Conservation (phyloP, 768 basidiomycete species). For the Trametes cubensis region DNA sequence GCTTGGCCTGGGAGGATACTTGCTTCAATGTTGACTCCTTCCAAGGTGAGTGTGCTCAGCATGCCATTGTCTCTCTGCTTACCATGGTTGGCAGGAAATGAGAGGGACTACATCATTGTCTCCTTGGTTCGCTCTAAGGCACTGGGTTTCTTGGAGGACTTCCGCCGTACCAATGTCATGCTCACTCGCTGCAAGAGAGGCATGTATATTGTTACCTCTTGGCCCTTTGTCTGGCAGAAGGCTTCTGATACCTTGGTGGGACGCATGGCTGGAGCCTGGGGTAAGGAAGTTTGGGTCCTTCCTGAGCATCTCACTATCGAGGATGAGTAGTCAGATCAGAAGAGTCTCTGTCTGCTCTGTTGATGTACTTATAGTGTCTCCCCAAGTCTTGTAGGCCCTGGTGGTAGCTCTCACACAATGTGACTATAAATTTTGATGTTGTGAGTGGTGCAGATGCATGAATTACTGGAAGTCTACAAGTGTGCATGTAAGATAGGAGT, state of each 20-base stretch:
- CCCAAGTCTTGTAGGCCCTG: too few species aligned
- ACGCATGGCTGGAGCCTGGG: constrained; percentile 38
- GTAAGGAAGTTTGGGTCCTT: constrained; percentile 41
- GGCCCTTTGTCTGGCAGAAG: constrained; percentile 55
- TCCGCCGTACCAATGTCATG: constrained; percentile 84
- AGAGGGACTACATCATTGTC: constrained; percentile 75
- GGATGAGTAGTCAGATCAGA: constrained; percentile 21
- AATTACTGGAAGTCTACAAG: constrained; percentile 14
- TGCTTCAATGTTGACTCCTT: constrained; percentile 81
- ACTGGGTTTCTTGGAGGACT: constrained; percentile 68
- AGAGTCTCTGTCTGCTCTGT: too few species aligned
- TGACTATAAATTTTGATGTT: not conserved
- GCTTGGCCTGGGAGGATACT: constrained; percentile 64
- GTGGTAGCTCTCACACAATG: constrained; percentile 10
- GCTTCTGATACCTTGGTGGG: constrained; percentile 54
- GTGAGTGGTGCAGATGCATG: not conserved
- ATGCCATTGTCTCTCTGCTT: constrained; percentile 7
- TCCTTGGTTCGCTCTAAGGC: constrained; percentile 66
- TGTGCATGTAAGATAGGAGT: constrained; percentile 7
- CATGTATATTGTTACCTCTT: constrained; percentile 74
- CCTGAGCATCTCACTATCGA: constrained; percentile 40
- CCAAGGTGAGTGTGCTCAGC: constrained; percentile 55
- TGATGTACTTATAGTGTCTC: too few species aligned
- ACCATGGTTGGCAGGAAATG: constrained; percentile 61
- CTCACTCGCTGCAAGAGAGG: constrained; percentile 76